phyloP scores from a whole-genome alignment of 1,284 basidiomycete species.

The Apiotrichum porosum region DNA sequence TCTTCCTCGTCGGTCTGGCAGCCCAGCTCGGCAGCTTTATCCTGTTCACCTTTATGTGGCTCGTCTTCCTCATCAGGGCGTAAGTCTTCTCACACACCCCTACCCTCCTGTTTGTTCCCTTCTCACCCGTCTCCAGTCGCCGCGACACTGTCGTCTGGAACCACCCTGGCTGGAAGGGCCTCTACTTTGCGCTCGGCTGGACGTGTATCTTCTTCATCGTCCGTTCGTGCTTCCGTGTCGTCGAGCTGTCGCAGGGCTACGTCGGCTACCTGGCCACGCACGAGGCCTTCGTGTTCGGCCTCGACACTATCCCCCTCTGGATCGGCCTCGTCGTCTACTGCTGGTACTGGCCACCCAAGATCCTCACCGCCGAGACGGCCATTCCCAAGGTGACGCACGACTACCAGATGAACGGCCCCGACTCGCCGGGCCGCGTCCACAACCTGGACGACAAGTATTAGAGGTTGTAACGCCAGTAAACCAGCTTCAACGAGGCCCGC shows the following conservation, averaged over 20 bases:
- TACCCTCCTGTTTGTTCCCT: too few relatives aligned
- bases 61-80: constrained; percentile 58
- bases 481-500: too few relatives aligned
- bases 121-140: constrained; percentile 5
- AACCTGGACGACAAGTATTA: too few relatives aligned
- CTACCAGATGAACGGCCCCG: too few relatives aligned
- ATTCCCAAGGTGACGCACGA: too few relatives aligned
- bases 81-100: constrained; percentile 19
- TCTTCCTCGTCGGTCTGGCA: constrained; percentile 60
- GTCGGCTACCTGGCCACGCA: constrained; percentile 59
- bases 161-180: constrained; percentile 55
- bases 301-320: constrained; percentile 58
- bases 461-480: too few relatives aligned
- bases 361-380: constrained; percentile 9
- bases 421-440: too few relatives aligned
- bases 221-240: constrained; percentile 63
- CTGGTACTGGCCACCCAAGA: constrained; percentile 29
- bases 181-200: constrained; percentile 55
- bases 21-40: constrained; percentile 61
- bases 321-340: constrained; percentile 54
- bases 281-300: constrained; percentile 60
- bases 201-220: constrained; percentile 54
- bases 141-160: constrained; percentile 7
- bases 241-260: constrained; percentile 63
- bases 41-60: constrained; percentile 57